phyloP scores from a whole-genome alignment of 192 early-diverging fungal species.

The Backusella luteola region DNA sequence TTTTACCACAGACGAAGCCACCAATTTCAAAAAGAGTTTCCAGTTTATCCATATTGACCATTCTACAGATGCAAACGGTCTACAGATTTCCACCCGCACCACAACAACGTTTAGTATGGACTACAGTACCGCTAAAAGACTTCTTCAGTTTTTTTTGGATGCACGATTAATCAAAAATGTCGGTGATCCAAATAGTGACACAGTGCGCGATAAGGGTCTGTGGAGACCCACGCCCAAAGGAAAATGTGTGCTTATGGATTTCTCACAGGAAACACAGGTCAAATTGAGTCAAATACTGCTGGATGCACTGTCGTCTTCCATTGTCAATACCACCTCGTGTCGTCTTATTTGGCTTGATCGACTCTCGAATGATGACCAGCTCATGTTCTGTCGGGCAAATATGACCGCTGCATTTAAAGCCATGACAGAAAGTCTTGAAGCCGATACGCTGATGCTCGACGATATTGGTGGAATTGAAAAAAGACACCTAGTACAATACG shows the following conservation, averaged over 20 bases:
- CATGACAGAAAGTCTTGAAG: conserved; percentile 40
- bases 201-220: conserved; percentile 42
- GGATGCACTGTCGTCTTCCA: not conserved
- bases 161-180: conserved; percentile 45
- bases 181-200: conserved; percentile 35
- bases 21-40: conserved; percentile 41
- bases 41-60: conserved; percentile 28
- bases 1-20: conserved; percentile 48
- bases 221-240: conserved; percentile 49
- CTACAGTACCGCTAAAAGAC: conserved; percentile 42
- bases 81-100: conserved; percentile 30
- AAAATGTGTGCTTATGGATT: conserved; percentile 32
- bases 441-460: conserved; percentile 7
- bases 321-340: not conserved
- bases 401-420: conserved; percentile 42
- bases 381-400: conserved; percentile 34
- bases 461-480: conserved; percentile 14
- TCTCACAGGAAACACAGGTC: conserved; percentile 2
- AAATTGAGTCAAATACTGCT: conserved; percentile 25
- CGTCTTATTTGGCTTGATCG: conserved; percentile 22
- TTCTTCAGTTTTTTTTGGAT: conserved; percentile 52
- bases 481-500: not conserved
- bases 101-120: conserved; percentile 54
- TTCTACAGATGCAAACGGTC: conserved; percentile 40
- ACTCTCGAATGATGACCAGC: conserved; percentile 35